These are phyloP conservation scores for Ajuga reptans DNA, from an alignment of 305 asterid species.

Conservation along the genomic window DNA sequence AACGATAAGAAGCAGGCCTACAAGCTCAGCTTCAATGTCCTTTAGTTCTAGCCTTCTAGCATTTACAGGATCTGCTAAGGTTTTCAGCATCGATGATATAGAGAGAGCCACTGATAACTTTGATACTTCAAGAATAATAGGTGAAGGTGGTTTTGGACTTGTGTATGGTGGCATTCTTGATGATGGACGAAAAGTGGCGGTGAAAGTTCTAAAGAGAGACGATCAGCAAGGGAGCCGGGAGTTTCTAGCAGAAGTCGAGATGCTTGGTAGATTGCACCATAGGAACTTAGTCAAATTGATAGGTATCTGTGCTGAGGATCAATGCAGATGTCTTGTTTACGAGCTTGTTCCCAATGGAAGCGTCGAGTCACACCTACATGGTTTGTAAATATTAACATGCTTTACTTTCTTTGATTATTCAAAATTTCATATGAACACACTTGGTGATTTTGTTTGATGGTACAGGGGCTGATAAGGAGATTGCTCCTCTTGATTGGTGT, in stretches of 20 bases:
- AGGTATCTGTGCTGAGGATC: conserved; percentile 76
- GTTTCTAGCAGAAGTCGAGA: conserved; percentile 93
- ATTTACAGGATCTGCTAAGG: conserved; percentile 64
- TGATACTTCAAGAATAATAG: conserved; percentile 44
- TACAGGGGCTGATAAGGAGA: conserved; percentile 61
- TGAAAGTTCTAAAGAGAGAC: conserved; percentile 74
- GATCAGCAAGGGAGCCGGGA: conserved; percentile 90
- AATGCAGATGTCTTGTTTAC: conserved; percentile 61
- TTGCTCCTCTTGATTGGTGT: conserved; percentile 67
- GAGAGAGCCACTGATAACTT: conserved; percentile 62
- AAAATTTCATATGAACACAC: background rate
- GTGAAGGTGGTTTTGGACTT: conserved; percentile 97
- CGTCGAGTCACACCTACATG: conserved; percentile 84
- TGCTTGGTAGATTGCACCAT: conserved; percentile 88
- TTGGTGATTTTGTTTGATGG: conserved; percentile 10
- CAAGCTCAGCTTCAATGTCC: conserved; percentile 58
- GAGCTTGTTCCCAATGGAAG: conserved; percentile 95
- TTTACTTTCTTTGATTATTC: background rate
- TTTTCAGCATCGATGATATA: conserved; percentile 50
- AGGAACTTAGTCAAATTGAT: conserved; percentile 73
- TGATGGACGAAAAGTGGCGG: conserved; percentile 68
- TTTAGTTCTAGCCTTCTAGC: conserved; percentile 59
- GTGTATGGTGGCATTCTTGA: conserved; percentile 79
- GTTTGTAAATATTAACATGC: conserved; percentile 27
- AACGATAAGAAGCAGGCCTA: conserved; percentile 38